These are phyloP conservation scores for Cercospora zeina DNA, from an alignment of 2,329 filamentous ascomycete genomes.

Conservation along the genomic window DNA sequence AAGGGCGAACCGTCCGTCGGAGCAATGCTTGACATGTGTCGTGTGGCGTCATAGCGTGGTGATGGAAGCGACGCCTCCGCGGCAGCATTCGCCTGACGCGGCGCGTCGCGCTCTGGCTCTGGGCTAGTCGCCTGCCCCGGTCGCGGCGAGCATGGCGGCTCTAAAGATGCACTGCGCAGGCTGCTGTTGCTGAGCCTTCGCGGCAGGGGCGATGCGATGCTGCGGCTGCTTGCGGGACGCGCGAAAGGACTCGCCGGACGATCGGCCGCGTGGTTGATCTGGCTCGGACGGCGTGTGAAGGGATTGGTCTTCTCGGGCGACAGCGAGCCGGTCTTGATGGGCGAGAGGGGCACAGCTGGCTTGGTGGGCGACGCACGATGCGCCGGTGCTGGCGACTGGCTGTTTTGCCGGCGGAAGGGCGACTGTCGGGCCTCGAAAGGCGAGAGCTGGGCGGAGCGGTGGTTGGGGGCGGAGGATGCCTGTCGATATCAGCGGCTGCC, in stretches of 20 bases:
- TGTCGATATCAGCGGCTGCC: not conserved
- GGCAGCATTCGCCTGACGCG: conserved; percentile 2
- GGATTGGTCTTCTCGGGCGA: conserved; percentile 40
- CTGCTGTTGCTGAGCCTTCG: conserved; percentile 30
- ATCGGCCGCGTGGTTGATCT: conserved; percentile 35
- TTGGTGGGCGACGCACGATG: conserved; percentile 45
- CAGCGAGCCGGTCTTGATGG: conserved; percentile 31
- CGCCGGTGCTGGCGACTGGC: conserved; percentile 33
- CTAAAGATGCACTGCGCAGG: conserved; percentile 15
- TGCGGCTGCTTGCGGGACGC: conserved; percentile 38
- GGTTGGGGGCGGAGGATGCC: conserved; percentile 18
- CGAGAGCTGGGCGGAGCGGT: conserved; percentile 23
- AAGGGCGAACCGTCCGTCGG: conserved; percentile 29
- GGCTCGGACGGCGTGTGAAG: conserved; percentile 41
- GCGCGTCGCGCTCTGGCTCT: not conserved
- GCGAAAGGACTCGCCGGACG: conserved; percentile 42
- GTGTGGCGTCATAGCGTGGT: conserved; percentile 23
- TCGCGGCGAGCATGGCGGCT: conserved; percentile 19
- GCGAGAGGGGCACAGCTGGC: conserved; percentile 30
- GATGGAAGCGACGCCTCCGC: conserved; percentile 18
- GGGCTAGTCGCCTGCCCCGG: conserved; percentile 14
- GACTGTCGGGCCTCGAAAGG: conserved; percentile 38
- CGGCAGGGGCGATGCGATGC: conserved; percentile 30
- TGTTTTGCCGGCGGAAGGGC: conserved; percentile 41
- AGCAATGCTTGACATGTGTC: conserved; percentile 27